These are phyloP conservation scores for Boletus sp. DNA, from an alignment of 1,284 basidiomycete genomes.

Conservation along the genomic window DNA sequence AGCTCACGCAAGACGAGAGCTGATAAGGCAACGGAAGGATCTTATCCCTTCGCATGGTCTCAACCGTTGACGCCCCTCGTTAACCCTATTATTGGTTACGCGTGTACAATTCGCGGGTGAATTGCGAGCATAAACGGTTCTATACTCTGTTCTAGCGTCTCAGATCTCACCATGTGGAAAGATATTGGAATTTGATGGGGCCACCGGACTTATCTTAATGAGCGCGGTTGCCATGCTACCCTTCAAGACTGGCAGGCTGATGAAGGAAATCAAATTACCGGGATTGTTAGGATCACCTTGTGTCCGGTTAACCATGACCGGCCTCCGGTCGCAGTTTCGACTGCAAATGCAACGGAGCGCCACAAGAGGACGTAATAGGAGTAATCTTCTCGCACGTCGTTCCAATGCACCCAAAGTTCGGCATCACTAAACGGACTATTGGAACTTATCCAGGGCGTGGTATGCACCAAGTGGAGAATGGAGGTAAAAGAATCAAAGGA, in stretches of 20 bases:
- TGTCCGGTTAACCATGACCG: not conserved
- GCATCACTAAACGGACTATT: not conserved
- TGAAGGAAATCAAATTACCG: not conserved
- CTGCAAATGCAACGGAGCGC: not conserved
- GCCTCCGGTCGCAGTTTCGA: too few species aligned
- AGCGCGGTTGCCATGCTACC: not conserved
- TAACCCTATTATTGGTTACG: not conserved
- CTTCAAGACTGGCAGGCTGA: not conserved
- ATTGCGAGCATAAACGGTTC: not conserved
- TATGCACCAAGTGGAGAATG: not conserved
- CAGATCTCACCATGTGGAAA: not conserved
- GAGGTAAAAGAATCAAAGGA: not conserved
- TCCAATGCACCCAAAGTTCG: not conserved
- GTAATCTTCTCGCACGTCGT: not conserved
- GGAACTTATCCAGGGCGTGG: not conserved
- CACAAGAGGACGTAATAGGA: not conserved
- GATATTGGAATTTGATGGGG: not conserved
- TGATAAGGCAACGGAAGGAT: conserved; percentile 24
- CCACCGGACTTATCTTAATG: not conserved
- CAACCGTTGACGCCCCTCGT: not conserved
- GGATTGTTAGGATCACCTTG: not conserved
- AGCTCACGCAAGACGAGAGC: not conserved
- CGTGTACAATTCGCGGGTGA: not conserved
- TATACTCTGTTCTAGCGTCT: not conserved
- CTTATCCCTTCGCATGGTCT: conserved; percentile 6